Evolutionary conservation across 2,329 filamentous ascomycete genomes (phyloP), one percentile per base, ranked within the genome.

Genomic region (Knufia fluminis): DNA sequence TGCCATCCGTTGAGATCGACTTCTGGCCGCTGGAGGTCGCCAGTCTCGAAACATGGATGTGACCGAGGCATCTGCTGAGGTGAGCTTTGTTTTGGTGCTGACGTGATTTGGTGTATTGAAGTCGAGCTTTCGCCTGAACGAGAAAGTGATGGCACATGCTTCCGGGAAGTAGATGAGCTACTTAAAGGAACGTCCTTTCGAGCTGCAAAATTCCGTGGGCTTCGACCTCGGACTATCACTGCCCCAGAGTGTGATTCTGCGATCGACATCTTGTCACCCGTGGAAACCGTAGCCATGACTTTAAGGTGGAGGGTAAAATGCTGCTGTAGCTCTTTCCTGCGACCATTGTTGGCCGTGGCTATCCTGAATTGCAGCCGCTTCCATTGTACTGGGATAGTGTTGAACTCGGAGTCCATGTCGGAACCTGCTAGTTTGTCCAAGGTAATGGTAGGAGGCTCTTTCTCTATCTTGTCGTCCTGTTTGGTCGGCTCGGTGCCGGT

Each of bases 321-420:
- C 64, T 97, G 91, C 64, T 97, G 91, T 40, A 97, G 77, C 65
- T 97, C 91, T 70, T 95, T 94, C 54, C 91, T 78, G 52, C 91
- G 81, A 9, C 91, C 91, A 64, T 97, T 97, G 69, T 97, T 97
- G 50, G 91, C 91, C 7, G 91, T 97, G 16, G 91, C 91, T 65
- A 91, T 94, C 60, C 91, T 78, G 63, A 97, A 97, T 61, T 97
- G 91, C 54, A 97, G 70, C 51, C 91, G 79, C 60, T 92, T 89
- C 88, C 91, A 97, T 41, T 89, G 87, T 55, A 97, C 90, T 3
- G 90, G 90, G 60, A 94, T 94, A 39, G 86, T 89, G 14, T 87
- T 86, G 57, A 85, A 91, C 57, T 95, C 90, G 4, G 85, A 84
- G 48, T 91, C 86, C 58, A 79, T 68, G 31, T 94, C 77, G 54